phyloP scores from a whole-genome alignment of 441 rosid species.

The Melastoma candidum region DNA sequence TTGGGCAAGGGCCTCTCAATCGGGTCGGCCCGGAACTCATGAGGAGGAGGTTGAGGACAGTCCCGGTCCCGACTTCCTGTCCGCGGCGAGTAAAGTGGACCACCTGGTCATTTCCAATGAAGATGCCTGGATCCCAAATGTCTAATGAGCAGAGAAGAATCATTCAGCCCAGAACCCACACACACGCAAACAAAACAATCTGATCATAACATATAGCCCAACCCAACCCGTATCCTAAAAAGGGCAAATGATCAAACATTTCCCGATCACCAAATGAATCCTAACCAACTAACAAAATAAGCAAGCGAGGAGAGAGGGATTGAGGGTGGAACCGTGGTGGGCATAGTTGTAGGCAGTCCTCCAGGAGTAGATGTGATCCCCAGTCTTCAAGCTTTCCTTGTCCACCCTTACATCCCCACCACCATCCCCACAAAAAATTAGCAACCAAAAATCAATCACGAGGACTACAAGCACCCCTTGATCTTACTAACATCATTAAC shows the following conservation, averaged over 20 bases:
- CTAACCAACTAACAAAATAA: too few species aligned
- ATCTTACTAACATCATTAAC: too few species aligned
- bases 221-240: too few species aligned
- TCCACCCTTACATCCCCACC: slow-evolving; percentile 16
- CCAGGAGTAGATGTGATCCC: slow-evolving; percentile 66
- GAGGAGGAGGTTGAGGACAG: slow-evolving; percentile 53
- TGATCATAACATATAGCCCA: too few species aligned
- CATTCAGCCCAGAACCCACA: too few species aligned
- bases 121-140: slow-evolving; percentile 41
- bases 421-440: too few species aligned
- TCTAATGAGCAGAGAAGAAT: too few species aligned
- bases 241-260: too few species aligned
- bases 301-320: neutral
- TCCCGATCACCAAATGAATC: too few species aligned
- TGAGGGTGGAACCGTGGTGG: slow-evolving; percentile 38
- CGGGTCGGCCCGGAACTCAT: slow-evolving; percentile 62
- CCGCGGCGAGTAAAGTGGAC: slow-evolving; percentile 84
- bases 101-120: slow-evolving; percentile 67
- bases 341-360: slow-evolving; percentile 39
- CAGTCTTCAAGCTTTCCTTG: slow-evolving; percentile 36
- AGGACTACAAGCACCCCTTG: too few species aligned
- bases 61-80: slow-evolving; percentile 88
- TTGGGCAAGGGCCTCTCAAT: slow-evolving; percentile 44
- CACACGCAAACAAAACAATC: too few species aligned
- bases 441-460: too few species aligned